Evolutionary conservation across 78 protist species (phyloP), one percentile per base, ranked within the genome.

Genomic region (Tieghemostelium lacteum): DNA sequence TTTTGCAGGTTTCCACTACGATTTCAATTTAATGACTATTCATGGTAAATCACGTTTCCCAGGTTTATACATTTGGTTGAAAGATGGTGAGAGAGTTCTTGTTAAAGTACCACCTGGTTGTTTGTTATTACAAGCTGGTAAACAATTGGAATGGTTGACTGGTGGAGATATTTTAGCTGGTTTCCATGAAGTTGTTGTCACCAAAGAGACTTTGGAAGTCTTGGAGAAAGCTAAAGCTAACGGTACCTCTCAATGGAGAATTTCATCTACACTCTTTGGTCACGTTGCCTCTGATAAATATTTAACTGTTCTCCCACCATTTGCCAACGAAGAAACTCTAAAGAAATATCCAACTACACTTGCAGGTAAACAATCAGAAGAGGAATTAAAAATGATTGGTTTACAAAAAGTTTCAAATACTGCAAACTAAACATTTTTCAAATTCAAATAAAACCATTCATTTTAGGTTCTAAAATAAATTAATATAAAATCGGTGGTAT

Each of bases 1-100:
- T 50, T 88, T 97, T 28, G 98, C 98, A 3, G 97, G 97, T 22
- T 97, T 69, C 86, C 98, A 97, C 67, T 89, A 92, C 63, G 98
- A 97, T 34, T 89, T 97, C 73, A 97, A 97, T 58, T 72, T 97
- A 33, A 67, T 97, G n/a, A 95, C 97, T 20, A 71, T 88, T 36
- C 98, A 97, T 62, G 98, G 98, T 45, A 85, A 85, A 65, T 66
- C 94, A 24, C 78, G 97, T 29, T 97, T 31, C 26, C 97, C 98
- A 49, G 94, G 92, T 34, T 17, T 73, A 6, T 85, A 73, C 78
- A 73, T 78, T 76, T 93, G 93, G 91, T 36, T 76, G 39, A 45
- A 93, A 34, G 87, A 75, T 24, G 95, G 89, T 57, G 73, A 92
- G 40, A 20, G 93, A 31, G 85, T 76, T 37, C 58, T 65, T 6